Evolutionary conservation across 106 monocot species (phyloP), one percentile per base, ranked within the genome.

Genomic region (Ottelia alismoides): DNA sequence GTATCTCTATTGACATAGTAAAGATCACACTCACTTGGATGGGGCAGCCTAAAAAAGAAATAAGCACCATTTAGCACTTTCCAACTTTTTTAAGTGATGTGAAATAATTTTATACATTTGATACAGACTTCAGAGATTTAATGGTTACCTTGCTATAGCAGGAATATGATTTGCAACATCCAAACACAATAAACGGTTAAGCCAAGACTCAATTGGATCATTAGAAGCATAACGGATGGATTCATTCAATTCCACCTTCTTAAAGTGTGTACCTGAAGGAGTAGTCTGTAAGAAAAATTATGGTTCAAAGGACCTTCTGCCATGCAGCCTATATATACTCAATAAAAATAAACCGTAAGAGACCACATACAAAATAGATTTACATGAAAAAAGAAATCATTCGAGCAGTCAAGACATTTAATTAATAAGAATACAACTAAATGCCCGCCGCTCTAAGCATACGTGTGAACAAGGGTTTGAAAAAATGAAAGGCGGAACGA

Each of bases 1-100:
- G 90, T 90, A 61, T 98, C 98, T 24, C 85, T 80, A 58, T 86
- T 90, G 52, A 98, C 88, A 82, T 98, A 98, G 65, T 90, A 98
- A 32, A 98, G 85, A 59, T 90, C 77, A 71, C 98, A 98, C 62
- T 90, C 69, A 60, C 71, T 72, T 63, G 90, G 85, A 73, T 75
- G 74, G 21, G 98, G 98, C 48, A 85, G 55, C 46, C 98, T 98
- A 52, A 2, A 51, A 67, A 40, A 7, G 31, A 27, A 29, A 56
- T 61, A 63, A 12, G 51, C 0, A 64, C 52, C n/a, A 66, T n/a
- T n/a, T n/a, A n/a, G n/a, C n/a, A n/a, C n/a, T n/a, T n/a, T n/a
- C n/a, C n/a, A n/a, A n/a, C n/a, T 28, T 11, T 20, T 47, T 60
- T 18, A 50, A 45, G n/a, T 23, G 12, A 19, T 5, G 16, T 6